Base-by-base conservation (phyloP, 192 early-diverging fungal species). In the Coemansia sp. region DNA sequence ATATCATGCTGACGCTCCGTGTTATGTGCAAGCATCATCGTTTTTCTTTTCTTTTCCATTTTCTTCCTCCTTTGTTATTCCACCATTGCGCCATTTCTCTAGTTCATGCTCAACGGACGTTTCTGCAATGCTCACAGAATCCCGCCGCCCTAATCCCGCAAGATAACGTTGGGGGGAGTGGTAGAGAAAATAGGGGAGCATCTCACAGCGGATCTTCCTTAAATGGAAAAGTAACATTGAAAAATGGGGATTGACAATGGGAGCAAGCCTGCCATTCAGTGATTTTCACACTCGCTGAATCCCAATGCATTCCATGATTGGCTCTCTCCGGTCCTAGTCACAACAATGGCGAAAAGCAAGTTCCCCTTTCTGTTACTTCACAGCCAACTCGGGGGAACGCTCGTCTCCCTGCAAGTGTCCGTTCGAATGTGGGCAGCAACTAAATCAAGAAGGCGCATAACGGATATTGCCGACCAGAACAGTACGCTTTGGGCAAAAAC, bases 61-160 rank as follows among this genome's bases (percentile, higher is more conserved):
- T 41, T 23, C 34, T 31, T 28, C 33, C 30, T 54, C 33, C 29
- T 54, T 15, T 13, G 9, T 29, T 6, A 31, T 29, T 54, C 30
- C 28, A 11, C 52, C 23, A n/a, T 8, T n/a, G n/a, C n/a, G n/a
- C n/a, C n/a, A n/a, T n/a, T n/a, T n/a, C n/a, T n/a, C n/a, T n/a
- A n/a, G n/a, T n/a, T n/a, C n/a, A n/a, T n/a, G n/a, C n/a, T n/a
- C n/a, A n/a, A n/a, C n/a, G n/a, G 53, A 40, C 38, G 27, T 37
- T n/a, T 30, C 38, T 64, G 62, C 41, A 66, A 66, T 66, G 56
- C 64, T 55, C 64, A 66, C 64, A 66, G n/a, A n/a, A 50, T 36
- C 13, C 34, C n/a, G 38, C 20, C 50, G 47, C 59, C 50, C 59
- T 33, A 45, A 61, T 22, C 38, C 44, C 59, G 40, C 59, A 47